Conservation (phyloP, 345 rosid genomes). For the Linum trigynum region DNA sequence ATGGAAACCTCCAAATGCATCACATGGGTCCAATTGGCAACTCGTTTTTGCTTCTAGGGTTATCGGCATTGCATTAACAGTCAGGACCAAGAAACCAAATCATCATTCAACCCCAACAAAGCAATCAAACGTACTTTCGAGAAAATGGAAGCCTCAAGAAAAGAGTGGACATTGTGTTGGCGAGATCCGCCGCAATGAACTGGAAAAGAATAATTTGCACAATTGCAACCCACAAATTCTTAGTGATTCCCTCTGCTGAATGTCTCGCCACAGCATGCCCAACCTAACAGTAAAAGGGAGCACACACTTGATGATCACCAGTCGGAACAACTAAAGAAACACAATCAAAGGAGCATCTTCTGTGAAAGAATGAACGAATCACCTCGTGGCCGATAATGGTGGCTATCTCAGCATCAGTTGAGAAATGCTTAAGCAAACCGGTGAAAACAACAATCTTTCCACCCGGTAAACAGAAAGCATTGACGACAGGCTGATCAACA, state of each 20-base stretch:
- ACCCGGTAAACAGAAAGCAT: conserved; percentile 85
- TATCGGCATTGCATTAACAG: background rate
- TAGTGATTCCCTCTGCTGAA: conserved; percentile 59
- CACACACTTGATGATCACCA: conserved; percentile 1
- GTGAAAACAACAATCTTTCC: conserved; percentile 88
- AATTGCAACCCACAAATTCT: conserved; percentile 71
- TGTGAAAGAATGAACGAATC: background rate
- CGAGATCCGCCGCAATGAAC: conserved; percentile 73
- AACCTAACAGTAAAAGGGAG: conserved; percentile 33
- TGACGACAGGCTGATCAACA: conserved; percentile 60
- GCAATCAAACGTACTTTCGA: conserved; percentile 43
- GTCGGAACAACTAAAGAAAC: background rate
- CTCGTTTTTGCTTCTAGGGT: no score
- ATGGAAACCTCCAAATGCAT: background rate
- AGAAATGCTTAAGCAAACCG: conserved; percentile 70
- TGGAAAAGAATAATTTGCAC: conserved; percentile 60
- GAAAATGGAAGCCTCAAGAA: conserved; percentile 87
- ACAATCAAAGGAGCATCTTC: background rate
- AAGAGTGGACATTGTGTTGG: conserved; percentile 58
- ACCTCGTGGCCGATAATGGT: conserved; percentile 92
- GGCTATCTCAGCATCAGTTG: conserved; percentile 76
- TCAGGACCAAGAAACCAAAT: background rate
- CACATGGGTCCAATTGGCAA: background rate
- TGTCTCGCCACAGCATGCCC: conserved; percentile 93
- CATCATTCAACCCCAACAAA: background rate